These are phyloP conservation scores for Agroathelia rolfsii DNA, from an alignment of 1,284 basidiomycete species.

Conservation along the genomic window DNA sequence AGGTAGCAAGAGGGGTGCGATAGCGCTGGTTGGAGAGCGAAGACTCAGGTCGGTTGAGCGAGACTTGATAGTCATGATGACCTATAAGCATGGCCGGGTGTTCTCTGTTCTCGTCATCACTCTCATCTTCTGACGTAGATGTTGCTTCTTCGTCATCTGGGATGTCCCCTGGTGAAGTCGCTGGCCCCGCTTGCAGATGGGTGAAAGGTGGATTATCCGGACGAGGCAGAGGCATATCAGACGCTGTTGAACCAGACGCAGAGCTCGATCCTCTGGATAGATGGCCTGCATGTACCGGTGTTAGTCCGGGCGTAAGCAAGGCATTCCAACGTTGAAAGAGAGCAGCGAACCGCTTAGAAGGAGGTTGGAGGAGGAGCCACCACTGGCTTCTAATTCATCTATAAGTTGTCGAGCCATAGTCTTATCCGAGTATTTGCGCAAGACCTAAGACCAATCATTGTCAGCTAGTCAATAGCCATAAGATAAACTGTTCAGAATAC, in stretches of 20 bases:
- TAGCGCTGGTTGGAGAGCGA: slow-evolving; percentile 65
- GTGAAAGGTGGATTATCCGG: slow-evolving; percentile 10
- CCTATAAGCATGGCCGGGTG: slow-evolving; percentile 27
- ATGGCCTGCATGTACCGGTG: slow-evolving; percentile 32
- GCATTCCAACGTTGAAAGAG: background rate
- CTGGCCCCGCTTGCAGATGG: too few species aligned
- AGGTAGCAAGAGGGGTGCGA: slow-evolving; percentile 63
- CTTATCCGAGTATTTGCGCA: slow-evolving; percentile 77
- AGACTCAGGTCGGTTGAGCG: slow-evolving; percentile 53
- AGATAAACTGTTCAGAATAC: slow-evolving; percentile 25
- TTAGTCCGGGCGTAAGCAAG: slow-evolving; percentile 3
- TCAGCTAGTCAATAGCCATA: slow-evolving; percentile 2
- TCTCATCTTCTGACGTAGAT: slow-evolving; percentile 31
- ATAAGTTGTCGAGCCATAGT: slow-evolving; percentile 70
- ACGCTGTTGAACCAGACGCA: slow-evolving; percentile 48
- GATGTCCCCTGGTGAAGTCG: too few species aligned
- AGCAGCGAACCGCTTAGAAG: slow-evolving; percentile 54
- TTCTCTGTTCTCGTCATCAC: slow-evolving; percentile 38
- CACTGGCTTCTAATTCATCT: slow-evolving; percentile 76
- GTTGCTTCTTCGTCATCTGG: slow-evolving; percentile 19
- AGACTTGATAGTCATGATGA: slow-evolving; percentile 24
- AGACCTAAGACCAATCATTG: slow-evolving; percentile 44
- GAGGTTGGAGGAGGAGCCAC: slow-evolving; percentile 58
- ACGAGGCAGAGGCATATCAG: slow-evolving; percentile 21
- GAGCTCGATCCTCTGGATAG: slow-evolving; percentile 46